Base-by-base conservation (phyloP, 164 flowering plant genomes). In the Stephania cephalantha region DNA sequence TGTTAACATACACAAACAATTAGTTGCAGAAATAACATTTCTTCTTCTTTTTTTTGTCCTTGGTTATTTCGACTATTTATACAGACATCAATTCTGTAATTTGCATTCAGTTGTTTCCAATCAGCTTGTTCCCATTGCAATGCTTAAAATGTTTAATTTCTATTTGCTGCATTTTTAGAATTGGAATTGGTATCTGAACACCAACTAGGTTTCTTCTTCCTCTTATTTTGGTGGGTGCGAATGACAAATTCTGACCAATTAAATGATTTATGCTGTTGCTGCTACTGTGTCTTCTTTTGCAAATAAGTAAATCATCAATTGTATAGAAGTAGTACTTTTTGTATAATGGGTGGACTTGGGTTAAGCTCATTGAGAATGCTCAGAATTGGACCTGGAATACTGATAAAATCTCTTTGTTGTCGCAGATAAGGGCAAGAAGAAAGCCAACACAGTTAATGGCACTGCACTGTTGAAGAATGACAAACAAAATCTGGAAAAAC, bases 361-460 rank as follows among this genome's bases (percentile, higher is more conserved):
- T 10, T 7, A 50, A 50, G 55, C 12, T 15, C 55, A 50, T 50
- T 3, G 15, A 50, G 55, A 15, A 50, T 50, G 15, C 55, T 10
- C 4, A 50, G 15, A 50, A 50, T 50, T 10, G 55, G 3, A 50
- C 55, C 46, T 20, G 15, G 50, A 15, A 15, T 30, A 42, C 30
- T 45, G 68, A 52, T 20, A 5, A 46, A 25, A 50, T 42, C 58
- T 52, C 66, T 42, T 58, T 75, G 6, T 13, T 70, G 72, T 30
- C 68, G 70, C 81, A 85, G 86, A 72, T 77, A 73, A 75, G 81
- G 76, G 80, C 64, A 77, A 73, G 70, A 68, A 65, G 17, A 78
- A 70, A 68, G 79, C 68, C 50, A 66, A 75, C 18, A 70, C 20
- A 25, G 74, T 82, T 25, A 35, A 53, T 7, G 74, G 70, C 17